Conservation (phyloP, 2,329 filamentous ascomycete species). For the Truncatella angustata region DNA sequence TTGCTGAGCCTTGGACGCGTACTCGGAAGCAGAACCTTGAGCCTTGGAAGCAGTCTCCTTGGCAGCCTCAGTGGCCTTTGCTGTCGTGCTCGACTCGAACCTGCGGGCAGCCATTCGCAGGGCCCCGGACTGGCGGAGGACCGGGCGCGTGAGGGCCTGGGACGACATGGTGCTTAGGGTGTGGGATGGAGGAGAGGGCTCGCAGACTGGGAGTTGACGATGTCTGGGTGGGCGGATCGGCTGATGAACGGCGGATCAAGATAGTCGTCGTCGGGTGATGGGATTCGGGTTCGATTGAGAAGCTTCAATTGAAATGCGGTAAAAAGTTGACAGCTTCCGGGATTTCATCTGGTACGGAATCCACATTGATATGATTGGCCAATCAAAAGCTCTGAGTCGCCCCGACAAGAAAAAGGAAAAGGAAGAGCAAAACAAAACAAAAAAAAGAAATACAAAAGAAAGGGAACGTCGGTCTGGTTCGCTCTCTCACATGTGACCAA, state of each 20-base stretch:
- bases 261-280: conserved; percentile 9
- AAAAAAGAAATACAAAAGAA: too few species aligned
- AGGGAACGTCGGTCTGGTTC: too few species aligned
- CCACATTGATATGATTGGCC: too few species aligned
- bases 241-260: conserved; percentile 29
- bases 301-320: conserved; percentile 9
- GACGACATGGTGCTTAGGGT: conserved; percentile 24
- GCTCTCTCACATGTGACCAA: too few species aligned
- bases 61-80: conserved; percentile 37
- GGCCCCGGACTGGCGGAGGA: conserved; percentile 30
- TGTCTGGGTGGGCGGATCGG: conserved; percentile 28
- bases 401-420: too few species aligned
- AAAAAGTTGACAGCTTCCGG: conserved; percentile 11
- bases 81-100: conserved; percentile 57
- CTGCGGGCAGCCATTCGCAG: conserved; percentile 47
- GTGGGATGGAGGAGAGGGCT: conserved; percentile 2
- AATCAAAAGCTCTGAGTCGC: neutral
- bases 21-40: conserved; percentile 41
- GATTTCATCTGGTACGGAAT: conserved; percentile 11
- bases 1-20: conserved; percentile 68
- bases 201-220: conserved; percentile 14
- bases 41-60: conserved; percentile 41
- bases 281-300: conserved; percentile 20
- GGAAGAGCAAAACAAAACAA: too few species aligned
- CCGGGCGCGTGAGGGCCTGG: conserved; percentile 25